Evolutionary conservation across 139 green algal species (phyloP), one percentile per base, ranked within the genome.

Genomic region (Coelastrella sp.): DNA sequence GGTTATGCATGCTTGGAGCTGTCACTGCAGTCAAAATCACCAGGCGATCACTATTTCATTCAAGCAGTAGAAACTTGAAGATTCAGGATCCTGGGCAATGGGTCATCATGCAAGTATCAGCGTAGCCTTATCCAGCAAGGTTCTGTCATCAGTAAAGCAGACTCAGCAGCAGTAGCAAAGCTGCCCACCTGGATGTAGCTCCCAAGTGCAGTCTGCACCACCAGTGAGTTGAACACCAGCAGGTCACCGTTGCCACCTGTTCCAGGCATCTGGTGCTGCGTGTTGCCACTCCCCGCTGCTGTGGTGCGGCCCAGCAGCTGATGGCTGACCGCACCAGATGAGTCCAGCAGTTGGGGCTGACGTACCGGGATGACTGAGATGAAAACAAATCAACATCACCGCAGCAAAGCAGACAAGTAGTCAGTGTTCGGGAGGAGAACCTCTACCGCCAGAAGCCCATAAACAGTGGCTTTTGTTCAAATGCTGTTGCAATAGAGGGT

Each of bases 181-280:
- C 6, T 22, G 6, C 17, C 71, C 60, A 68, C 83, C 83, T 88
- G 83, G 20, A 88, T 59, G 16, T 88, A 88, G 32, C 81, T 88
- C 47, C 68, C 83, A 54, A 88, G 68, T 11, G 47, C 83, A 22
- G 83, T 88, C 54, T 88, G 66, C 47, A 88, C 13, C 83, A 88
- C 83, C 66, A 88, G 68, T 20, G 83, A 88, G 56, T 80, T 64
- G 19, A 75, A 80, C 54, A 80, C 20, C 68, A 80, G 14, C 32
- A 58, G 17, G 5, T n/a, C 32, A 54, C 6, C 79, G 54, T 54
- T 60, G 23, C 77, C 77, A 83, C 47, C 47, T 66, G 47, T 32
- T 16, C 8, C 76, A 23, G 76, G 13, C n/a, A 47, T 4, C 32
- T 54, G 5, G 64, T 86, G 80, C 80, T 85, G 81, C 22, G 60